Percentiles rank a stretch among this genome's conserved stretches.
phyloP scores from a whole-genome alignment of 257 asterid species.

The Ehretia macrophylla region DNA sequence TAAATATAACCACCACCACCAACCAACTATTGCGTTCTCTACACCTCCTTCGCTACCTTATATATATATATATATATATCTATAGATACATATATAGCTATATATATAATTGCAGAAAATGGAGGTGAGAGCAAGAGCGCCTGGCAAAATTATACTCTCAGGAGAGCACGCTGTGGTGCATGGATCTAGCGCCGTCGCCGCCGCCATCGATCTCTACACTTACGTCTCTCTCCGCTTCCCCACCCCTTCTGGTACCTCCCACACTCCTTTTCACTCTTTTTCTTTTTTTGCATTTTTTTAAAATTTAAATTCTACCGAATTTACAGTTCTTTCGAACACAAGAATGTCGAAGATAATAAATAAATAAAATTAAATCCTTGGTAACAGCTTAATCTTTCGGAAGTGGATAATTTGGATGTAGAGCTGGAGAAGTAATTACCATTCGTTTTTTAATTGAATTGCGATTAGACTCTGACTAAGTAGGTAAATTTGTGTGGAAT shows the following conservation, averaged over 20 bases:
- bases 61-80: too few relatives aligned
- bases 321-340: neutral
- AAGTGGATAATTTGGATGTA: too few relatives aligned
- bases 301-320: neutral
- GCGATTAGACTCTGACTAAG: too few relatives aligned
- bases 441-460: too few relatives aligned
- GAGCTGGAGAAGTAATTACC: too few relatives aligned
- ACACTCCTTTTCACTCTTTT: neutral
- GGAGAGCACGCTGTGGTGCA: slow-evolving; percentile 99
- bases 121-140: slow-evolving; percentile 98
- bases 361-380: too few relatives aligned
- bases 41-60: too few relatives aligned
- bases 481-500: too few relatives aligned
- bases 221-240: slow-evolving; percentile 84
- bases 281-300: neutral
- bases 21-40: too few relatives aligned
- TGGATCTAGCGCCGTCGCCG: slow-evolving; percentile 97
- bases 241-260: slow-evolving; percentile 57
- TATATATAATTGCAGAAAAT: slow-evolving; percentile 17
- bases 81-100: too few relatives aligned
- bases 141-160: slow-evolving; percentile 89
- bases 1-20: too few relatives aligned
- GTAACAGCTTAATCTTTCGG: too few relatives aligned
- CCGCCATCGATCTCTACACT: slow-evolving; percentile 91
- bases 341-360: neutral